Evolutionary conservation across 2,329 filamentous ascomycete species (phyloP), one percentile per base, ranked within the genome.

Genomic region (Ampelomyces quisqualis): DNA sequence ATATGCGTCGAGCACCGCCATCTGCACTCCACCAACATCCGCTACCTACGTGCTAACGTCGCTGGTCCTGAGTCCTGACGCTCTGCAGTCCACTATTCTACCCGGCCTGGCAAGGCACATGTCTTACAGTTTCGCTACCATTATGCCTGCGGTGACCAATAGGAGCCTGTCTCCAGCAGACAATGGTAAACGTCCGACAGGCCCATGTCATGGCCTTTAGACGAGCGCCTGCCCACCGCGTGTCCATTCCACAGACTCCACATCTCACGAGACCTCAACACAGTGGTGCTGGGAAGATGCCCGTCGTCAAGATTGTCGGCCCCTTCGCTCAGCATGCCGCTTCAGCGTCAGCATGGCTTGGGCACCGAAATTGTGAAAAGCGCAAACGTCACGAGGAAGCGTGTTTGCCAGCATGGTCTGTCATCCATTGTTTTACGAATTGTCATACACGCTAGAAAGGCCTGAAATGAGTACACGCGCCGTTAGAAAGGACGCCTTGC

Each of bases 351-450:
- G 14, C 29, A 13, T 19, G n/a, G n/a, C n/a, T n/a, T n/a, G n/a
- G n/a, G n/a, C 28, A 31, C 24, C 24, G 10, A 9, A 38, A 38
- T 34, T 32, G 38, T 39, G 26, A 36, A 39, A 27, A 21, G 39
- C 41, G 37, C 37, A 37, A 34, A 31, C 14, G n/a, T n/a, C 17
- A 45, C 40, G 40, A 38, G 36, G 37, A 19, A 34, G 27, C 40
- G 34, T 41, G 21, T 37, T 31, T 29, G 22, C 24, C 22, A 37
- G n/a, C 23, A 38, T 29, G 36, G 21, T 14, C 37, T 22, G 21
- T 47, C 31, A 47, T 45, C 54, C 52, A 59, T 53, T 56, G 48
- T 49, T 55, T 57, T 57, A 10, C 14, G 35, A 18, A 43, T 33
- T 50, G 45, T 36, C 38, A 26, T 28, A 27, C 40, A 53, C 41